Percentiles rank a stretch among this genome's conserved stretches.
These are phyloP conservation scores for Ophiostoma triangulosporum DNA, from an alignment of 2,329 filamentous ascomycete species.

Conservation along the genomic window DNA sequence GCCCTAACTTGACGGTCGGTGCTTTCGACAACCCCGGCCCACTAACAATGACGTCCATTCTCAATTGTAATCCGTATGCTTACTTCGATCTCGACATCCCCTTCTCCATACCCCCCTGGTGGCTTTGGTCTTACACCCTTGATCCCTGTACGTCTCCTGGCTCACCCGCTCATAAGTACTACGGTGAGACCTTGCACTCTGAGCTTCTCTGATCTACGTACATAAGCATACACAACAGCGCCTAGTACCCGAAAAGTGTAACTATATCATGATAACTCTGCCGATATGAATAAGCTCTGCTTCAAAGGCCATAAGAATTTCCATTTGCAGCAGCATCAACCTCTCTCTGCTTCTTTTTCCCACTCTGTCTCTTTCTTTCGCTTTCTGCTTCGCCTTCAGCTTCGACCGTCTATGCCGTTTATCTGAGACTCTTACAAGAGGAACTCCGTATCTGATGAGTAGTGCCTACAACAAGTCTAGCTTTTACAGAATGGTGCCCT, in stretches of 20 bases:
- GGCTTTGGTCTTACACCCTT: not conserved
- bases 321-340: too few relatives aligned
- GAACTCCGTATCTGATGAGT: not conserved
- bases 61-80: not conserved
- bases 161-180: not conserved
- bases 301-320: too few relatives aligned
- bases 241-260: too few relatives aligned
- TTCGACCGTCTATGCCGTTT: not conserved
- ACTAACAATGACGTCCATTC: not conserved
- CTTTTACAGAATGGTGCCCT: not conserved
- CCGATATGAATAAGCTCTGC: too few relatives aligned
- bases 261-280: too few relatives aligned
- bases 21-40: not conserved
- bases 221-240: not conserved
- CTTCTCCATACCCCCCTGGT: not conserved
- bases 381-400: not conserved
- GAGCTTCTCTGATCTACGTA: too few relatives aligned
- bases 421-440: not conserved
- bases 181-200: too few relatives aligned
- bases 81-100: not conserved
- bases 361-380: not conserved
- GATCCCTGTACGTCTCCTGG: not conserved
- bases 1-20: not conserved
- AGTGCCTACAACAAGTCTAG: not conserved
- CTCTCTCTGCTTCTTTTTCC: not conserved